These are phyloP conservation scores for Sideroxylon spinosum DNA, from an alignment of 179 eudicot genomes.

Conservation along the genomic window DNA sequence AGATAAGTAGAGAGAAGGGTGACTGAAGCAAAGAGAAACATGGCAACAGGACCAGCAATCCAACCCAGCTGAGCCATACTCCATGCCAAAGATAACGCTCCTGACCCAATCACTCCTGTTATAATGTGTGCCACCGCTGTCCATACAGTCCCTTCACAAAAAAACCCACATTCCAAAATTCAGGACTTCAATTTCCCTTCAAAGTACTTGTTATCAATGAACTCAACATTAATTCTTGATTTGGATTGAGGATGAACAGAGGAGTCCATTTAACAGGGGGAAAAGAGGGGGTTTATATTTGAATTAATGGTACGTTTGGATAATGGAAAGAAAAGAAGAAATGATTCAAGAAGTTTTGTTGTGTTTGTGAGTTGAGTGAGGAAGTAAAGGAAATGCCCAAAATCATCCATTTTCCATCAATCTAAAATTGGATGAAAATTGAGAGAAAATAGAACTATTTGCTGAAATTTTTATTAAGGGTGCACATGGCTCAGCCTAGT, in stretches of 20 bases:
- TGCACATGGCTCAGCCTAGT: no score
- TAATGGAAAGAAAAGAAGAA: no score
- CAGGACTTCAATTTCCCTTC: conserved; percentile 28
- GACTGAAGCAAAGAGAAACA: conserved; percentile 37
- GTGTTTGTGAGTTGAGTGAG: no score
- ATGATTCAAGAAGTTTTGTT: no score
- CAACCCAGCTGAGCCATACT: conserved; percentile 56
- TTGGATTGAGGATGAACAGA: neutral
- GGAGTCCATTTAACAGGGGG: no score
- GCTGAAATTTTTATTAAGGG: no score
- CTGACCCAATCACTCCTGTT: conserved; percentile 56
- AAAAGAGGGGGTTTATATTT: neutral
- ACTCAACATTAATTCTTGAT: neutral
- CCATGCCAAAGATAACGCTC: conserved; percentile 51
- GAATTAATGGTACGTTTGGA: no score
- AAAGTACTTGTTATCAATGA: neutral
- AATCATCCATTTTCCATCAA: no score
- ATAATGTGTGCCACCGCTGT: conserved; percentile 57
- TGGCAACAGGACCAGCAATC: conserved; percentile 43
- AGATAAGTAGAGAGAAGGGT: conserved; percentile 39
- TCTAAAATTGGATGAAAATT: no score
- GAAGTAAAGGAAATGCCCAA: no score
- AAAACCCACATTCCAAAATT: neutral
- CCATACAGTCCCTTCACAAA: conserved; percentile 40
- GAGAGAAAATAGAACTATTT: no score